Base-by-base conservation (phyloP, 345 rosid species). In the Aquilaria malaccensis region DNA sequence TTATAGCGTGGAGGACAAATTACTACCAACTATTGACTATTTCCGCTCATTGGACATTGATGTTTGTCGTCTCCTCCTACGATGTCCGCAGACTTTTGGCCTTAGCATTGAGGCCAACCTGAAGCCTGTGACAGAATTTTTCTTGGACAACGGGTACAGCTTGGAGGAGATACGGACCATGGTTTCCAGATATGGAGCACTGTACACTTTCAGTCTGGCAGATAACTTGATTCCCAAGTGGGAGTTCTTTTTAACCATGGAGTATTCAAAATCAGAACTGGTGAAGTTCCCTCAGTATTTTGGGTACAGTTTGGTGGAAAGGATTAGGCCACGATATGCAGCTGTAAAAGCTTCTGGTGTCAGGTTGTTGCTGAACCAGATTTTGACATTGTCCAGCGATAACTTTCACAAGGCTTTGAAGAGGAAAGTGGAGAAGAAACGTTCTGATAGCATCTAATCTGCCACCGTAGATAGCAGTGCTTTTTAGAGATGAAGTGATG, bases 171-270 rank as follows among this genome's bases (percentile, higher is more conserved):
- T 92, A 6, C 83, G 83, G 72, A 76, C 79, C 3, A 92, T 92
- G 98, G 68, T 79, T 29, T 77, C 90, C 13, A 84, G 95, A 71
- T 85, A 79, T 71, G 93, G 95, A 74, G 82, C 87, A 47, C 66
- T 92, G 47, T 88, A 83, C 41, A 80, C 92, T 9, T 88, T 88
- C 55, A 92, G 98, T 76, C 77, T 92, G 84, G 74, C 61, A 31
- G 86, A 72, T 58, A 92, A 88, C 63, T 46, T 92, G 84, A 74
- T 67, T 52, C 90, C 89, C 3, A 92, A 92, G 71, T 92, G 98
- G 98, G 91, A 92, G 48, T 92, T 81, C 74, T 92, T 85, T 81
- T 73, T 85, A 72, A 88, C 87, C 43, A 86, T 83, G 95, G 96
- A 83, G 62, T 92, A 86, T 74, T 72, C 87, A 2, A 83, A 67